Percentiles rank a stretch among this genome's conserved stretches.
phyloP scores from a whole-genome alignment of 2,329 filamentous ascomycete species.

The Nigrospora sphaerica region DNA sequence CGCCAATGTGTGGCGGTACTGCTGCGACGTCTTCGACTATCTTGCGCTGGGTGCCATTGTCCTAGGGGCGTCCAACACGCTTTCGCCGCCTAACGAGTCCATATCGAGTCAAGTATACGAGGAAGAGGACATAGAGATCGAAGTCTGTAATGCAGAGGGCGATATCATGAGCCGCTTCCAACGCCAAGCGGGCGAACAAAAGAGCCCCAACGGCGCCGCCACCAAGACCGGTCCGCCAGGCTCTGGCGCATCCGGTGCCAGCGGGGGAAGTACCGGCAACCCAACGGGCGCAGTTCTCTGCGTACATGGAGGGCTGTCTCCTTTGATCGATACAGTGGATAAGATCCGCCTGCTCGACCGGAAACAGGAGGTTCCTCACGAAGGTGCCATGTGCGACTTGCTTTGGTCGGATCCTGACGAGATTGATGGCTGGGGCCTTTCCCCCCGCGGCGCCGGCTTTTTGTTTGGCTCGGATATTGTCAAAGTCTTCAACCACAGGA shows the following conservation, averaged over 20 bases:
- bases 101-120: slow-evolving; percentile 38
- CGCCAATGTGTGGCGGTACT: slow-evolving; percentile 98
- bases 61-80: slow-evolving; percentile 70
- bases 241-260: slow-evolving; percentile 68
- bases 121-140: slow-evolving; percentile 79
- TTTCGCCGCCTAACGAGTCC: slow-evolving; percentile 42
- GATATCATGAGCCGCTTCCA: slow-evolving; percentile 69
- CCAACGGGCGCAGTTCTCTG: slow-evolving; percentile 81
- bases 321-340: slow-evolving; percentile 86
- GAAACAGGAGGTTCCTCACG: slow-evolving; percentile 97
- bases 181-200: slow-evolving; percentile 31
- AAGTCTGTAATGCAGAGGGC: slow-evolving; percentile 81
- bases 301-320: slow-evolving; percentile 89
- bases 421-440: slow-evolving; percentile 93
- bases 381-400: slow-evolving; percentile 97
- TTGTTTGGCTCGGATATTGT: slow-evolving; percentile 96
- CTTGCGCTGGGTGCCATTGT: slow-evolving; percentile 84
- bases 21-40: slow-evolving; percentile 98
- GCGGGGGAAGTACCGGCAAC: slow-evolving; percentile 56
- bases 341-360: slow-evolving; percentile 92
- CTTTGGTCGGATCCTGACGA: slow-evolving; percentile 98
- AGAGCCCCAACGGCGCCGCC: slow-evolving; percentile 29
- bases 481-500: slow-evolving; percentile 95
- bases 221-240: slow-evolving; percentile 66
- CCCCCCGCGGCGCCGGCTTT: slow-evolving; percentile 89